These are phyloP conservation scores for Ophiocordyceps sinensis DNA, from an alignment of 2,329 filamentous ascomycete species.

Conservation along the genomic window DNA sequence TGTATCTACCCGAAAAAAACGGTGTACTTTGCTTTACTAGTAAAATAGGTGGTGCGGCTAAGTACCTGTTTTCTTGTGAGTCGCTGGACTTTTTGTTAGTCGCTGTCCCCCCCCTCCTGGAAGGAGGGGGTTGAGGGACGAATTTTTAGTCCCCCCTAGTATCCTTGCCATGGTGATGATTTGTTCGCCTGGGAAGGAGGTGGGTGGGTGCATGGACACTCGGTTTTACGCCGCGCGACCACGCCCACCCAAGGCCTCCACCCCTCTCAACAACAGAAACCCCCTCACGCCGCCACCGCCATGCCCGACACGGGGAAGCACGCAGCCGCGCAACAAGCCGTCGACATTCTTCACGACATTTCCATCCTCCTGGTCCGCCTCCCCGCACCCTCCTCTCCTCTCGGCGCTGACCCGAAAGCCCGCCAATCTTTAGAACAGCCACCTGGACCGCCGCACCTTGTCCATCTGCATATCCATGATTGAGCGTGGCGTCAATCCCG, in stretches of 20 bases:
- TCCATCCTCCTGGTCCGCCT: conserved; percentile 66
- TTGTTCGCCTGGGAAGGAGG: no score
- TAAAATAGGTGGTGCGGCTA: no score
- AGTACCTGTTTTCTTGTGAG: no score
- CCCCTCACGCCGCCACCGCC: conserved; percentile 5
- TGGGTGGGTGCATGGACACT: no score
- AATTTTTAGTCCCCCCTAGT: no score
- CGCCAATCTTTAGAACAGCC: conserved; percentile 55
- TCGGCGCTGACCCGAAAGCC: background rate
- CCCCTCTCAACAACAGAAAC: background rate
- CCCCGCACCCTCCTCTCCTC: background rate
- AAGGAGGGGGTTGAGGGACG: no score
- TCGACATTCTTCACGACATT: conserved; percentile 73
- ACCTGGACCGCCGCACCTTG: conserved; percentile 78
- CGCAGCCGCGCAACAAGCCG: conserved; percentile 64
- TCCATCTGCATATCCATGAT: conserved; percentile 95
- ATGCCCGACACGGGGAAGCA: conserved; percentile 46
- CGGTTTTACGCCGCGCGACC: background rate
- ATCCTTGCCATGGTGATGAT: no score
- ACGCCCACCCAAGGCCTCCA: conserved; percentile 1
- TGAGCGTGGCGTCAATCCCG: conserved; percentile 92
- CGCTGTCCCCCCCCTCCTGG: no score
- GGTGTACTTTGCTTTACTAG: no score
- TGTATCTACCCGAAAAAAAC: no score
- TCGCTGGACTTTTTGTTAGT: no score